A percentile compares a stretch with the other conserved stretches of the same genome.
phyloP scores from a whole-genome alignment of 106 monocot genomes.

The Iris macrosiphon region DNA sequence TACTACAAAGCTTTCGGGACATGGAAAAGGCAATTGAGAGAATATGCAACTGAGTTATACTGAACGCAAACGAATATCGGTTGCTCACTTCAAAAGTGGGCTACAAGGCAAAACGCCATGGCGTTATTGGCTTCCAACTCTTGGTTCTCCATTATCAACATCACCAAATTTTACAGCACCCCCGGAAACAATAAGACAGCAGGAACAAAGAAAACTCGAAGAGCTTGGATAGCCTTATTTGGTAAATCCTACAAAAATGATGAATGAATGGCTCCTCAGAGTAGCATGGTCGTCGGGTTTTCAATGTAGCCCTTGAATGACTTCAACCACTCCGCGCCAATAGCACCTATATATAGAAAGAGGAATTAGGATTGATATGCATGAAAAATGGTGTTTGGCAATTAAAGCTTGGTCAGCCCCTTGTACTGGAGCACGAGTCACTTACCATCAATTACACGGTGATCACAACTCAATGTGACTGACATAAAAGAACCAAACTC shows the following conservation, averaged over 20 bases:
- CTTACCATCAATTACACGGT: conserved; percentile 95
- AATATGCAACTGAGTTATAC: no score
- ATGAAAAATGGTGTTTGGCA: neutral
- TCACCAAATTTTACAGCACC: neutral
- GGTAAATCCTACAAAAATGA: conserved; percentile 23
- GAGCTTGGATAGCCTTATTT: conserved; percentile 26
- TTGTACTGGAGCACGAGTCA: neutral
- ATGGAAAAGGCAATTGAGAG: no score
- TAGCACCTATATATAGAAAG: conserved; percentile 47
- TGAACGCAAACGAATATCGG: no score
- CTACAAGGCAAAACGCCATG: neutral
- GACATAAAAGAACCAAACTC: conserved; percentile 90
- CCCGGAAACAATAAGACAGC: neutral
- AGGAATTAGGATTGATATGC: neutral
- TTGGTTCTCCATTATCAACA: neutral
- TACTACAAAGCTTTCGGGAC: no score
- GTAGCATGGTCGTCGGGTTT: conserved; percentile 82
- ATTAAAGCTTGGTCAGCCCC: neutral
- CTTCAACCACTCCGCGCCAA: conserved; percentile 98
- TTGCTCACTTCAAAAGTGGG: no score
- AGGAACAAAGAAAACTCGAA: conserved; percentile 7
- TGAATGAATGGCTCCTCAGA: conserved; percentile 22
- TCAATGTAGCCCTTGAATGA: conserved; percentile 95
- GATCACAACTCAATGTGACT: conserved; percentile 93
- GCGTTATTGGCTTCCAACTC: conserved; percentile 4